Percentiles rank a stretch among this genome's conserved stretches.
phyloP scores from a whole-genome alignment of 371 early-diverging fungal species.

The Mortierella sp. region DNA sequence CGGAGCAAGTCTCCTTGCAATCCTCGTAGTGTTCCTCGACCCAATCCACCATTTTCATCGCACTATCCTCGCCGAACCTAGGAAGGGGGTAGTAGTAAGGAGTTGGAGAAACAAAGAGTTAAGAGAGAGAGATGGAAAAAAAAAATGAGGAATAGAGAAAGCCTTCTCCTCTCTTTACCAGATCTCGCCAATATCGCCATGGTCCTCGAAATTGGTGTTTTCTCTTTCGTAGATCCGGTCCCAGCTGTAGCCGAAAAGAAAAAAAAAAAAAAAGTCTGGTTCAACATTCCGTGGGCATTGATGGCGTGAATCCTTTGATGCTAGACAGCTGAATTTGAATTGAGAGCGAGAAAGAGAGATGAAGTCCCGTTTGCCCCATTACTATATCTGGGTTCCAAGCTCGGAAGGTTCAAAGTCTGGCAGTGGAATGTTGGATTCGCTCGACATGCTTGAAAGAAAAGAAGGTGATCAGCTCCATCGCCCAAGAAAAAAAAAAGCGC shows the following conservation, averaged over 20 bases:
- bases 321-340: too few species aligned
- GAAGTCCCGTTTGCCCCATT: too few species aligned
- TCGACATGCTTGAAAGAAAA: slow-evolving; percentile 12
- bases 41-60: slow-evolving; percentile 88
- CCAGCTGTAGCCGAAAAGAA: slow-evolving; percentile 66
- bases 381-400: slow-evolving; percentile 84
- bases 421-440: slow-evolving; percentile 35
- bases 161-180: slow-evolving; percentile 62
- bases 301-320: too few species aligned
- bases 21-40: slow-evolving; percentile 61
- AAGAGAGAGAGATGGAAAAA: neutral
- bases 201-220: slow-evolving; percentile 79
- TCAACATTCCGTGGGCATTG: too few species aligned
- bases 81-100: neutral
- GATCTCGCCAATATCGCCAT: slow-evolving; percentile 90
- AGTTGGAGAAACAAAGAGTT: neutral
- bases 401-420: slow-evolving; percentile 76
- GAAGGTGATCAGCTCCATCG: too few species aligned
- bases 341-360: too few species aligned
- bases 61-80: slow-evolving; percentile 89
- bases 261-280: neutral
- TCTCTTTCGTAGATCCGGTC: slow-evolving; percentile 85
- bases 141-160: neutral
- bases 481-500: too few species aligned
- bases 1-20: slow-evolving; percentile 53